Percentiles rank a stretch among this genome's conserved stretches.
These are phyloP conservation scores for Jaapia argillacea DNA, from an alignment of 768 basidiomycete species.

Conservation along the genomic window DNA sequence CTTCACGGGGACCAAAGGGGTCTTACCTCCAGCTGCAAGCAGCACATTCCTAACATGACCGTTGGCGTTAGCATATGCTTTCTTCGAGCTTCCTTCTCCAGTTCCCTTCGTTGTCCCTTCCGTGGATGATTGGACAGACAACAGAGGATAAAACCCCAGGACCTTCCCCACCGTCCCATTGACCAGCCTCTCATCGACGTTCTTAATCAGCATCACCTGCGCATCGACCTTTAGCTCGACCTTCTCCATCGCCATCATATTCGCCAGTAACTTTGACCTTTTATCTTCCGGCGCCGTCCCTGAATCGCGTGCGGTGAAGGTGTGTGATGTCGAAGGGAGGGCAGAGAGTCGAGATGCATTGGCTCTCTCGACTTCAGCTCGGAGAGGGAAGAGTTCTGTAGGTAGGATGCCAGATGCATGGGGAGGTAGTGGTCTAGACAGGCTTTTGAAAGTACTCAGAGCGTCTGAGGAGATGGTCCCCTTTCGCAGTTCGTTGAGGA, in stretches of 20 bases:
- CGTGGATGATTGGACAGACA: slow-evolving; percentile 10
- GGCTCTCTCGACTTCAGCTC: slow-evolving; percentile 58
- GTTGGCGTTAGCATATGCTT: not conserved
- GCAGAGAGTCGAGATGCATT: slow-evolving; percentile 45
- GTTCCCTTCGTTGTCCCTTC: not conserved
- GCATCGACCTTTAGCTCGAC: slow-evolving; percentile 51
- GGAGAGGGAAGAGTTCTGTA: slow-evolving; percentile 52
- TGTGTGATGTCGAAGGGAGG: slow-evolving; percentile 30
- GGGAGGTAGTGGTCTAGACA: slow-evolving; percentile 26
- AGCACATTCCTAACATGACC: slow-evolving; percentile 6
- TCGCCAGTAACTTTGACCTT: slow-evolving; percentile 45
- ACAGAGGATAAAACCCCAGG: slow-evolving; percentile 35
- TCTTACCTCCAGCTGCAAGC: slow-evolving; percentile 5
- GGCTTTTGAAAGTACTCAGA: slow-evolving; percentile 34
- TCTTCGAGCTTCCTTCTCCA: not conserved
- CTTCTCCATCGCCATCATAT: slow-evolving; percentile 47
- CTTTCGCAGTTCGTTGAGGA: slow-evolving; percentile 69
- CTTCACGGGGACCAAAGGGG: not conserved
- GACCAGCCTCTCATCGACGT: slow-evolving; percentile 52
- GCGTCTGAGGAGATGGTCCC: slow-evolving; percentile 41
- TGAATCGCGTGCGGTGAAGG: slow-evolving; percentile 45
- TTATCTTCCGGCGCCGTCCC: slow-evolving; percentile 28
- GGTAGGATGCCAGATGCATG: slow-evolving; percentile 26
- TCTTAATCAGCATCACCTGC: slow-evolving; percentile 68
- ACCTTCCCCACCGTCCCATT: slow-evolving; percentile 61